These are phyloP conservation scores for Hawksworthiomyces lignivorus DNA, from an alignment of 2,329 filamentous ascomycete genomes.

Conservation along the genomic window DNA sequence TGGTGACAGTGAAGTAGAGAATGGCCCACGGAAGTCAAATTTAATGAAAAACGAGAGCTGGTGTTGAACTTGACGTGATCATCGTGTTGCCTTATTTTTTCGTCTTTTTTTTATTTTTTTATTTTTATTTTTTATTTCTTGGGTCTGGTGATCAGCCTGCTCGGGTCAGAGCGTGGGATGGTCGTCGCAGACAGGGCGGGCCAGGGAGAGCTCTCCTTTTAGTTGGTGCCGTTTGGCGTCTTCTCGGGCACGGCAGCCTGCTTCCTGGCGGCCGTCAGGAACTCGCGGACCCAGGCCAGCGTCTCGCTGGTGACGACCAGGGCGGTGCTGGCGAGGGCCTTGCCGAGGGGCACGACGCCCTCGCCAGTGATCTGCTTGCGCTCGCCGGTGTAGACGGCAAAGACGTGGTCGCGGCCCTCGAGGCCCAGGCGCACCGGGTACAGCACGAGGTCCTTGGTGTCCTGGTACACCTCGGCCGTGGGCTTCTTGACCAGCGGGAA, in stretches of 20 bases:
- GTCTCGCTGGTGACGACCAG: constrained; percentile 61
- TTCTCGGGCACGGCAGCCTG: constrained; percentile 38
- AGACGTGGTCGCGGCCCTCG: constrained; percentile 55
- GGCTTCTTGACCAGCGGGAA: constrained; percentile 72
- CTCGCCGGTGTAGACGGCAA: constrained; percentile 49
- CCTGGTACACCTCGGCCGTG: constrained; percentile 59
- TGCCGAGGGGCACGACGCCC: constrained; percentile 58
- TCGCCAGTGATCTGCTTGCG: constrained; percentile 57
- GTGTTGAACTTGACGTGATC: no score
- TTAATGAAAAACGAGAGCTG: no score
- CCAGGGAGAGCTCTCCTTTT: no score
- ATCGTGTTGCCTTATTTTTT: no score
- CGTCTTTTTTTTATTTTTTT: background rate
- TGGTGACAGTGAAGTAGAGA: no score
- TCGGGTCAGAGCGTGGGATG: no score
- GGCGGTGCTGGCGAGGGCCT: constrained; percentile 61
- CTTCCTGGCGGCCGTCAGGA: constrained; percentile 55
- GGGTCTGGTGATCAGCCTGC: background rate
- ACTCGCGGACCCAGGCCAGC: constrained; percentile 50
- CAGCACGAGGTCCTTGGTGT: constrained; percentile 53
- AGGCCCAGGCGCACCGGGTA: constrained; percentile 55
- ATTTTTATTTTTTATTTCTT: background rate
- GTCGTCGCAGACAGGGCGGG: no score
- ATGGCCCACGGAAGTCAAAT: no score
- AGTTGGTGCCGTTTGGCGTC: constrained; percentile 23